phyloP scores from a whole-genome alignment of 139 green algal genomes.

The Eudorina sp. region DNA sequence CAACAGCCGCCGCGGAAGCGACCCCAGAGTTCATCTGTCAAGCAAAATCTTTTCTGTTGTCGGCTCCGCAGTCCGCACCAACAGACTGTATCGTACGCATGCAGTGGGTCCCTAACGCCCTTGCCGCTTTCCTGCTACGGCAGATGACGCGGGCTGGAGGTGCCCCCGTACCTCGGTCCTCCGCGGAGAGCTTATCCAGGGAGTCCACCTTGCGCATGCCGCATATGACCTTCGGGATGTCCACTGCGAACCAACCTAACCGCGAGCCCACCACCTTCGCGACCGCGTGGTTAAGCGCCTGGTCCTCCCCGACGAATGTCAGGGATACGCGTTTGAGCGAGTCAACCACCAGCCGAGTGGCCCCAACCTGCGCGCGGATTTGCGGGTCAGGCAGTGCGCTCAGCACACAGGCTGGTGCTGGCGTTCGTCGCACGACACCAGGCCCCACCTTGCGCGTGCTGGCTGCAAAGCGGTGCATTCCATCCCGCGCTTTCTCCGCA shows the following conservation, averaged over 20 bases:
- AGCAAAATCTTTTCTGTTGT: too few species aligned
- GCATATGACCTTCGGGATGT: conserved; percentile 33
- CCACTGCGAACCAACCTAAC: conserved; percentile 53
- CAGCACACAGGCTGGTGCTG: too few species aligned
- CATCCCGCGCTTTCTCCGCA: conserved; percentile 3
- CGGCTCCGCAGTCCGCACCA: too few species aligned
- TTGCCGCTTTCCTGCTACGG: background rate
- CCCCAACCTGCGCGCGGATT: conserved; percentile 32
- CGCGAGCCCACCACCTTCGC: conserved; percentile 35
- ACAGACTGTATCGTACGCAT: too few species aligned
- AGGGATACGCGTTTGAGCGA: conserved; percentile 33
- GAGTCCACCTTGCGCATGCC: conserved; percentile 54
- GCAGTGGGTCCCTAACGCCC: too few species aligned
- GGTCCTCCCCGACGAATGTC: conserved; percentile 51
- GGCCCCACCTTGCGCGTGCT: conserved; percentile 1
- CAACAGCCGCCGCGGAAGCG: too few species aligned
- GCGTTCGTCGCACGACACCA: background rate
- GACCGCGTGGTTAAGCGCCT: conserved; percentile 44
- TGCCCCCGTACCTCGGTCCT: conserved; percentile 50
- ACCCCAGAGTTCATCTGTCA: too few species aligned
- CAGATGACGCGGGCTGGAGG: too few species aligned
- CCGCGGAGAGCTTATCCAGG: conserved; percentile 32
- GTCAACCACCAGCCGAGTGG: conserved; percentile 12
- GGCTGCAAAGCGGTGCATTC: conserved; percentile 21
- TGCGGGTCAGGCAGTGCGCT: background rate